Conservation (phyloP, 2,329 filamentous ascomycete genomes). For the Penicillium sp. region DNA sequence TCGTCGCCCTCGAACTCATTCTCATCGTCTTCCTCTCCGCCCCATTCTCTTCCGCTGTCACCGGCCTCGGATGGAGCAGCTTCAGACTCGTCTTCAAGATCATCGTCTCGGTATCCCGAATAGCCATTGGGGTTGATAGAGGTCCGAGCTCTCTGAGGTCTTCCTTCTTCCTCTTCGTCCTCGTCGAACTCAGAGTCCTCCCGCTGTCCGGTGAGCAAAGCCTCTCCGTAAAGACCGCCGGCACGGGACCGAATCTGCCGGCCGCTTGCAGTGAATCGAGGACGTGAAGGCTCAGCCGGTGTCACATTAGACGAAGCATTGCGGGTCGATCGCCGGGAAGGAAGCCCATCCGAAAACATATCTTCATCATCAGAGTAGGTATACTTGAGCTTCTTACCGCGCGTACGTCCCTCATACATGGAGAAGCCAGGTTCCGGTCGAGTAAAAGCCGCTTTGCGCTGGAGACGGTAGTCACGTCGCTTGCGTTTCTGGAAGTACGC, state of each 20-base stretch:
- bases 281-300: conserved; percentile 65
- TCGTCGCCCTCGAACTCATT: conserved; percentile 60
- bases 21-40: conserved; percentile 72
- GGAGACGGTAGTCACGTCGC: conserved; percentile 84
- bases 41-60: conserved; percentile 64
- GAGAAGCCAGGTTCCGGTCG: conserved; percentile 87
- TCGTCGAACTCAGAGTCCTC: conserved; percentile 47
- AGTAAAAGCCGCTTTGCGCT: conserved; percentile 81
- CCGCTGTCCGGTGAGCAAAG: conserved; percentile 54
- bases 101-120: conserved; percentile 59
- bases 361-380: conserved; percentile 90
- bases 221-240: conserved; percentile 56
- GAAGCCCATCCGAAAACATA: conserved; percentile 60
- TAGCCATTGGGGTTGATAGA: conserved; percentile 36
- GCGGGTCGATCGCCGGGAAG: conserved; percentile 63
- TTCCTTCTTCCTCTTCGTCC: conserved; percentile 43
- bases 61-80: conserved; percentile 54
- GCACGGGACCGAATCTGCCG: conserved; percentile 66
- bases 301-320: conserved; percentile 69
- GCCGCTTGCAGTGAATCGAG: conserved; percentile 75
- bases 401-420: conserved; percentile 90
- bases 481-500: conserved; percentile 69
- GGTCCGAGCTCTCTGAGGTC: conserved; percentile 39
- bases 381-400: conserved; percentile 94
- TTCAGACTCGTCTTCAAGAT: conserved; percentile 66